Evolutionary conservation across 306 rosid species (phyloP).

Genomic region (Vicia faba): DNA sequence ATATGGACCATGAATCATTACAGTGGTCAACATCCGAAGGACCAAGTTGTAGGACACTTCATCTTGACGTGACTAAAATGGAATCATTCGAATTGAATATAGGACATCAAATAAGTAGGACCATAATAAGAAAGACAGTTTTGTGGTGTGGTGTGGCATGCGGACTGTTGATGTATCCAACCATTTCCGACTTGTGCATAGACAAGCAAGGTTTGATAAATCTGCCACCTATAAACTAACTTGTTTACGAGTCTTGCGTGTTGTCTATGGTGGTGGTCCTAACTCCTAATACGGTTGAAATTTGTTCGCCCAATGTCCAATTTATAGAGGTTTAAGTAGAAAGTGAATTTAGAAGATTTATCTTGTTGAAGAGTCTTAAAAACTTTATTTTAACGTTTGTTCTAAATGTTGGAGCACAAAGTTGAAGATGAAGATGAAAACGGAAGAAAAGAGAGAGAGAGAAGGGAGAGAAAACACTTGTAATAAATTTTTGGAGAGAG

Average conservation of each 20-base stretch:
- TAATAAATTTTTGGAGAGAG: no score
- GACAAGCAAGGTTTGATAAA: neutral
- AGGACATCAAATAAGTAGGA: no score
- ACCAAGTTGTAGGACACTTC: neutral
- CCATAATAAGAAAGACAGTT: neutral
- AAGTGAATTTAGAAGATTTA: no score
- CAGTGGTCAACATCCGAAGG: conserved; percentile 9
- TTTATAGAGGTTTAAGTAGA: no score
- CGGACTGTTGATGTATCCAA: neutral
- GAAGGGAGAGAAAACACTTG: no score
- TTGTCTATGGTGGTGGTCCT: neutral
- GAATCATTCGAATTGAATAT: neutral
- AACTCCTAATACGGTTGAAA: no score
- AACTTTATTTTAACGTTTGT: no score
- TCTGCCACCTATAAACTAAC: conserved; percentile 2
- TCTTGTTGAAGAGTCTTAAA: no score
- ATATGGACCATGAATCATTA: conserved; percentile 12
- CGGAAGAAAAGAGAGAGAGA: no score
- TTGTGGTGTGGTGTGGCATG: conserved; percentile 2
- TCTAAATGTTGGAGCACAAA: no score
- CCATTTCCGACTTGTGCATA: conserved; percentile 12
- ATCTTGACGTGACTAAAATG: neutral
- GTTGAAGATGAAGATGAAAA: no score
- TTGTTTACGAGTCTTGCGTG: neutral
- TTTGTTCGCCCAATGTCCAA: no score